Evolutionary conservation across 176 grass and related monocot species (phyloP), one percentile per base, ranked within the genome.

Genomic region (Metroxylon sagu): DNA sequence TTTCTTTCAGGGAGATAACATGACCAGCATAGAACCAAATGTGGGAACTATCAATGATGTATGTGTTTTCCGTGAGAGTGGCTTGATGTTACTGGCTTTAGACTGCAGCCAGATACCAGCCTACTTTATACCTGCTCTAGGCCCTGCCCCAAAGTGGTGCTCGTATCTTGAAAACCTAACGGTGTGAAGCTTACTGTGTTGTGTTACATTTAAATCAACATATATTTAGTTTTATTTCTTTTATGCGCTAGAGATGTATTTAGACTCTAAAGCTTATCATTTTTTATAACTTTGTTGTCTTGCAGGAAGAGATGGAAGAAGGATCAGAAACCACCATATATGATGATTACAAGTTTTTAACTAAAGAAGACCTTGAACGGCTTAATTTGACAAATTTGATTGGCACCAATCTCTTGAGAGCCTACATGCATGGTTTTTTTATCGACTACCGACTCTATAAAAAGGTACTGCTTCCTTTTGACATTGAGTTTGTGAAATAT

Each of bases 231-330:
- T 59, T 50, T 56, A n/a, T 54, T 52, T 1, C 14, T 35, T 50
- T 19, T 18, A 30, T 16, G 52, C 12, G 2, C 35, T 10, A 12
- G 35, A 12, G 10, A 10, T 12, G 35, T 43, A 43, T 43, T 43
- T 10, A 12, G 35, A 43, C 35, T 43, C 27, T 62, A 4, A 62
- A 72, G 25, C 6, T 15, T 10, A n/a, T 58, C 26, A 21, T 60
- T 2, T 19, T 49, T 18, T 59, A 6, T 26, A 18, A n/a, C 43
- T 29, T 74, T 70, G 8, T 43, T 43, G 35, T 43, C 35, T 54
- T 82, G 70, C 61, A 96, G 92, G 92, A 96, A 65, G 91, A 96
- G 72, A 87, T 90, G 92, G 92, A 96, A 83, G 92, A 96, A 71
- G 78, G 70, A 59, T 39, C 78, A 72, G 79, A 96, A 71, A 66